Evolutionary conservation across 2,329 filamentous ascomycete genomes (phyloP).

Genomic region (Alternaria triticimaculans): DNA sequence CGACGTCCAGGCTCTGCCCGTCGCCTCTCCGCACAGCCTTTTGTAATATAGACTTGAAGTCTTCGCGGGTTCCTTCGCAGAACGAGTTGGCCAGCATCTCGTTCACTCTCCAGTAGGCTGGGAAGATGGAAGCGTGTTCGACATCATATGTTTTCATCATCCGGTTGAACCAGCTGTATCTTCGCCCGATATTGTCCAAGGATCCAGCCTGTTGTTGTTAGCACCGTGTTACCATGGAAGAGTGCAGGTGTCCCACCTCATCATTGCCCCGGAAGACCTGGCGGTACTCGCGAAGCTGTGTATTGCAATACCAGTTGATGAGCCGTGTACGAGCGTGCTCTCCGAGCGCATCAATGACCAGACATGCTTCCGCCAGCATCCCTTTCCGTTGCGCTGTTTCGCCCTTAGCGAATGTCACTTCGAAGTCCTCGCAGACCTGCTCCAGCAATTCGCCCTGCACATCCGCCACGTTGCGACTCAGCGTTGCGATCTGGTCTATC

Average conservation of each 20-base stretch:
- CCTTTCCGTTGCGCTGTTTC: constrained; percentile 75
- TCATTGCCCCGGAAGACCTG: constrained; percentile 96
- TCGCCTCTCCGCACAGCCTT: constrained; percentile 80
- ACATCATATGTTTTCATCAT: constrained; percentile 96
- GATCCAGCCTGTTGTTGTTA: constrained; percentile 69
- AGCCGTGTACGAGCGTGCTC: constrained; percentile 82
- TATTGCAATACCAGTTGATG: constrained; percentile 98
- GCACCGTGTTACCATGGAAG: neutral
- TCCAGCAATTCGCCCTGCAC: constrained; percentile 91
- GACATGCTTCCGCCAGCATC: constrained; percentile 83
- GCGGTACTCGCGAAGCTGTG: constrained; percentile 91
- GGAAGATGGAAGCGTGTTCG: constrained; percentile 89
- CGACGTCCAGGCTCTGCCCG: constrained; percentile 84
- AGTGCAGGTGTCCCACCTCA: constrained; percentile 57
- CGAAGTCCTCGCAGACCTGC: constrained; percentile 99
- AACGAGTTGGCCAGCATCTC: constrained; percentile 90
- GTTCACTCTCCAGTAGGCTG: constrained; percentile 84
- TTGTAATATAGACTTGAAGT: constrained; percentile 92
- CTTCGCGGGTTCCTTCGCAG: constrained; percentile 93
- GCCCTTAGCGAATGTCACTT: constrained; percentile 88
- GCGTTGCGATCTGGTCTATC: constrained; percentile 94
- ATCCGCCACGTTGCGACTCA: constrained; percentile 91
- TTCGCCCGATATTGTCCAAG: constrained; percentile 91
- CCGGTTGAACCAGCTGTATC: constrained; percentile 96
- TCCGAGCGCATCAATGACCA: constrained; percentile 93